phyloP scores from a whole-genome alignment of 1,284 basidiomycete genomes.

The Hemileia vastatrix region DNA sequence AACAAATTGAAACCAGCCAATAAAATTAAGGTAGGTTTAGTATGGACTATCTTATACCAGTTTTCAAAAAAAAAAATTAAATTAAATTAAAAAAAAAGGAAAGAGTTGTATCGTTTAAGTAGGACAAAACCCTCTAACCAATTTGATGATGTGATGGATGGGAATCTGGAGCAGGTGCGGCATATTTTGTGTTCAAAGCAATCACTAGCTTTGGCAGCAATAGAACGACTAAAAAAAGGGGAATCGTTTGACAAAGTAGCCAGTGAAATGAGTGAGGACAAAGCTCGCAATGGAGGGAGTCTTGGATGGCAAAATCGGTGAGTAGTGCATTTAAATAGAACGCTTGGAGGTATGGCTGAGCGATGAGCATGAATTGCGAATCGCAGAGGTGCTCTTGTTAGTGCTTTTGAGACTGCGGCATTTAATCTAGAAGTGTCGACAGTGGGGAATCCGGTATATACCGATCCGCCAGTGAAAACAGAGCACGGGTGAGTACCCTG shows the following conservation, averaged over 20 bases:
- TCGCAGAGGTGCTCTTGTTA: constrained; percentile 38
- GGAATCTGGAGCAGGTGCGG: no score
- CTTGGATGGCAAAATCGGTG: constrained; percentile 78
- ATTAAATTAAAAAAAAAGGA: no score
- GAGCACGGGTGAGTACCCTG: no score
- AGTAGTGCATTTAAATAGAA: no score
- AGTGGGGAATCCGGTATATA: constrained; percentile 58
- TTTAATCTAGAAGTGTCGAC: constrained; percentile 65
- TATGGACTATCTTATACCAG: no score
- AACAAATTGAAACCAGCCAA: constrained; percentile 58
- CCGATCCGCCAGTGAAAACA: constrained; percentile 65
- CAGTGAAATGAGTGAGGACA: constrained; percentile 74
- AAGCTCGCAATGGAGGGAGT: constrained; percentile 72
- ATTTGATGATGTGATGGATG: no score
- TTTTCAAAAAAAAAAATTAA: no score
- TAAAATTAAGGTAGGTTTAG: constrained; percentile 57
- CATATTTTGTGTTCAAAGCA: constrained; percentile 80
- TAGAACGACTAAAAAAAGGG: constrained; percentile 67
- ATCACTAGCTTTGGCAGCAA: constrained; percentile 61
- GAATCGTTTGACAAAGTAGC: constrained; percentile 72
- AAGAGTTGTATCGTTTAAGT: no score
- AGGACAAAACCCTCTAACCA: no score
- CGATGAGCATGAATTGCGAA: no score
- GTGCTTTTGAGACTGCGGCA: constrained; percentile 69
- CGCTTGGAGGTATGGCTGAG: no score